These are phyloP conservation scores for Aureobasidium sp. DNA, from an alignment of 2,329 filamentous ascomycete species.

Conservation along the genomic window DNA sequence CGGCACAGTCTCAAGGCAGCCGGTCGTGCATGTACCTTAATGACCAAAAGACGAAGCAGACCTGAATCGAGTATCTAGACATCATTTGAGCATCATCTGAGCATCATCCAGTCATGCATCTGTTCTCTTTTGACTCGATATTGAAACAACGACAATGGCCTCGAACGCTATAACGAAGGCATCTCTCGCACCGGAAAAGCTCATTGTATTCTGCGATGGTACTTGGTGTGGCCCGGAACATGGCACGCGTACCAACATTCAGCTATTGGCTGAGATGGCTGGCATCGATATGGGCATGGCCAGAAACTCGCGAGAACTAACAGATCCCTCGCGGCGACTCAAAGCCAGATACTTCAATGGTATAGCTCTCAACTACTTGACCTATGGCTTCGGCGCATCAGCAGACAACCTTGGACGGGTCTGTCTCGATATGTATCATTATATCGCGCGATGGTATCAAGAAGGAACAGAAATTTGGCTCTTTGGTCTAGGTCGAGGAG, in stretches of 20 bases:
- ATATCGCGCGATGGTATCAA: constrained; percentile 26
- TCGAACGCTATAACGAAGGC: neutral
- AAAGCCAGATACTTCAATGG: constrained; percentile 29
- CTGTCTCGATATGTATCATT: constrained; percentile 26
- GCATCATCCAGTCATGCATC: neutral
- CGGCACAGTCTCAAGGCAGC: neutral
- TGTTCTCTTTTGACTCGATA: too few species aligned
- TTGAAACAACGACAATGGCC: neutral
- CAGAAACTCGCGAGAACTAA: constrained; percentile 19
- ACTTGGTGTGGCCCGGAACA: constrained; percentile 25
- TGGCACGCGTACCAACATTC: constrained; percentile 26
- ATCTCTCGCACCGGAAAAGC: neutral
- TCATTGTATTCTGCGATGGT: constrained; percentile 12
- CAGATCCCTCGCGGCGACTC: constrained; percentile 14
- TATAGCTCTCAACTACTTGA: constrained; percentile 10
- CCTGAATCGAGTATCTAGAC: neutral
- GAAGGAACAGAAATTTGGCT: constrained; percentile 28
- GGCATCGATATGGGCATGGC: constrained; percentile 16
- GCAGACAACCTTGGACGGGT: constrained; percentile 26
- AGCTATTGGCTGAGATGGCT: constrained; percentile 24
- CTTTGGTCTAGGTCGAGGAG: constrained; percentile 33
- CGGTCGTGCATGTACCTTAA: constrained; percentile 1
- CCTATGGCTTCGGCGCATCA: constrained; percentile 23
- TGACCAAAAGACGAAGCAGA: neutral
- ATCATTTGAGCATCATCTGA: neutral